Percentiles rank a stretch among this genome's conserved stretches.
These are phyloP conservation scores for Plasmodium vivax DNA, from an alignment of 169 alveolate genomes.

Conservation along the genomic window DNA sequence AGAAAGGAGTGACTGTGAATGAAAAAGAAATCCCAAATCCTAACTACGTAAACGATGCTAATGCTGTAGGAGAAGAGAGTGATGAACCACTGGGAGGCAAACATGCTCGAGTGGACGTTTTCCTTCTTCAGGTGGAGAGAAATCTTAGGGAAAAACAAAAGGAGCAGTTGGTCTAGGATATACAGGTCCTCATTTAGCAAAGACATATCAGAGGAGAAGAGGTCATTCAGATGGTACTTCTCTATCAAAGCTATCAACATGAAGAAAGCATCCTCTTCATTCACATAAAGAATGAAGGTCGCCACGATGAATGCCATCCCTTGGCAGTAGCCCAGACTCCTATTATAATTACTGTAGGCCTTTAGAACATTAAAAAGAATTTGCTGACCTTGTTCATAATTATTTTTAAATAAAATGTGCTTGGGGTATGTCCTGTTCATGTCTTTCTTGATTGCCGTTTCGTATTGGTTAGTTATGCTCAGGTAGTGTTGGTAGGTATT, in stretches of 20 bases:
- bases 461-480: conserved; percentile 75
- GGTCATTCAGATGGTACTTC: conserved; percentile 88
- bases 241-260: conserved; percentile 90
- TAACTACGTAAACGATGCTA: conserved; percentile 17
- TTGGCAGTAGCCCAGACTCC: conserved; percentile 92
- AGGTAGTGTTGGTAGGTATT: background rate
- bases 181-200: conserved; percentile 90
- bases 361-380: conserved; percentile 91
- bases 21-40: conserved; percentile 51
- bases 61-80: conserved; percentile 91
- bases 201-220: conserved; percentile 92
- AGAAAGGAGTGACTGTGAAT: conserved; percentile 23
- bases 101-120: conserved; percentile 92
- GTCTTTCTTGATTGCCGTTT: conserved; percentile 91
- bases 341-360: conserved; percentile 88
- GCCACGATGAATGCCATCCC: conserved; percentile 95
- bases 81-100: conserved; percentile 94
- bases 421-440: conserved; percentile 94
- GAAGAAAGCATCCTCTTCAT: conserved; percentile 92
- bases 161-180: conserved; percentile 82
- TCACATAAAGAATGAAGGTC: conserved; percentile 91
- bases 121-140: conserved; percentile 78
- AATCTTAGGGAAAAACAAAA: background rate
- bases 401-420: conserved; percentile 90
- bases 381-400: conserved; percentile 91